Evolutionary conservation across 805 yeast genomes (phyloP).

Genomic region (Priceomyces melissophilus): DNA sequence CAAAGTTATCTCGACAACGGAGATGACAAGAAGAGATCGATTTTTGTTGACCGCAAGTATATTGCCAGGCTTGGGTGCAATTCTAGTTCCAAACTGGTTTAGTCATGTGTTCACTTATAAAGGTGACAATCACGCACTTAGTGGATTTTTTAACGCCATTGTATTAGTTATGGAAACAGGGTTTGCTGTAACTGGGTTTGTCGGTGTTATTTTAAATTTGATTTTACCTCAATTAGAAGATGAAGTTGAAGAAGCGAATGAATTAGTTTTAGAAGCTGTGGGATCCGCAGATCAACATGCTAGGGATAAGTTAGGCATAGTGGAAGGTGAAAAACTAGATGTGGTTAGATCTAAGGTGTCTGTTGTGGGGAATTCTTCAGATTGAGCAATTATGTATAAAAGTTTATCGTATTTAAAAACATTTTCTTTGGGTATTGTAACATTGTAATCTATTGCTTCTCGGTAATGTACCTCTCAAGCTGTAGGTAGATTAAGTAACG

Average conservation of each 20-base stretch:
- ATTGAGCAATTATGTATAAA: too few relatives aligned
- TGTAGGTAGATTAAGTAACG: too few relatives aligned
- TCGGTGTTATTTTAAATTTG: slow-evolving; percentile 60
- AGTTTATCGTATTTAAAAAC: too few relatives aligned
- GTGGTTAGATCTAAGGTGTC: slow-evolving; percentile 13
- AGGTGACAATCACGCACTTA: slow-evolving; percentile 55
- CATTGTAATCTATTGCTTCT: too few relatives aligned
- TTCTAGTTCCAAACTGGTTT: slow-evolving; percentile 65
- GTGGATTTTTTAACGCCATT: slow-evolving; percentile 67
- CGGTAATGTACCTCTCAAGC: too few relatives aligned
- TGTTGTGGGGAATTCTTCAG: neutral
- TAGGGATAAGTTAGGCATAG: slow-evolving; percentile 26
- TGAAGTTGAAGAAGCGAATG: slow-evolving; percentile 45
- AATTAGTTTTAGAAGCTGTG: slow-evolving; percentile 40
- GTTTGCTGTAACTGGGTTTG: slow-evolving; percentile 65
- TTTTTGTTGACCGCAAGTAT: slow-evolving; percentile 65
- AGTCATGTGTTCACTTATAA: slow-evolving; percentile 57
- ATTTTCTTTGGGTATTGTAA: too few relatives aligned
- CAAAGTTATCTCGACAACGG: slow-evolving; percentile 57
- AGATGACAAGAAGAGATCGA: slow-evolving; percentile 70
- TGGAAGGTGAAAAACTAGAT: slow-evolving; percentile 29
- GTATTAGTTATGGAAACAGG: slow-evolving; percentile 69
- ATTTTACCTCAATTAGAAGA: slow-evolving; percentile 58
- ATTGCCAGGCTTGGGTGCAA: slow-evolving; percentile 65
- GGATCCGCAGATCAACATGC: slow-evolving; percentile 40